A percentile compares a stretch with the other conserved stretches of the same genome.
Evolutionary conservation across 306 rosid species (phyloP).

Genomic region (Styphnolobium japonicum): DNA sequence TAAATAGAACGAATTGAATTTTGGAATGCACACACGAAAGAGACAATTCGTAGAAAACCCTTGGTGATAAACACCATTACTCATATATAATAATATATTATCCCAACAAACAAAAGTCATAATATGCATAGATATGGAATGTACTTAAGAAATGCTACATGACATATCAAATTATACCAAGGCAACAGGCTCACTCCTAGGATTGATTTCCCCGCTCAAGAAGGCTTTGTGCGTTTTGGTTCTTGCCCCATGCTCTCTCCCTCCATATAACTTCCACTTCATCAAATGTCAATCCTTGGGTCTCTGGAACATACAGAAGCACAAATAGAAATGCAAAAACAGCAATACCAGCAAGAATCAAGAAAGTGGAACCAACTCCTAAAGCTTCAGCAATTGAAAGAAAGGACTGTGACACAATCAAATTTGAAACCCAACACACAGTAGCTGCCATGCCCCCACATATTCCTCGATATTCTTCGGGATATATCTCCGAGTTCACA

Average conservation of each 20-base stretch:
- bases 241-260: slow-evolving; percentile 81
- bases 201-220: slow-evolving; percentile 50
- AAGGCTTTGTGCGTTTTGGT: slow-evolving; percentile 50
- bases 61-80: too few species aligned
- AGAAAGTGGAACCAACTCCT: slow-evolving; percentile 72
- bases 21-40: too few species aligned
- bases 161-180: neutral
- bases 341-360: slow-evolving; percentile 63
- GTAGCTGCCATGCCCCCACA: slow-evolving; percentile 96
- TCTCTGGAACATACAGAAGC: slow-evolving; percentile 66
- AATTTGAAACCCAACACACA: slow-evolving; percentile 84
- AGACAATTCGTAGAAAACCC: too few species aligned
- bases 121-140: slow-evolving; percentile 9
- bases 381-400: slow-evolving; percentile 62
- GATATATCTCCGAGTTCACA: slow-evolving; percentile 88
- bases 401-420: slow-evolving; percentile 77
- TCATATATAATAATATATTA: neutral
- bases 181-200: slow-evolving; percentile 21
- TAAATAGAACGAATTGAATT: too few species aligned
- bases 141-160: neutral
- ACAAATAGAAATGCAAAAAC: slow-evolving; percentile 72
- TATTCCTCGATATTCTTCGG: slow-evolving; percentile 80
- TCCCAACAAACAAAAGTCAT: neutral
- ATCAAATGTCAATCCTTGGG: slow-evolving; percentile 90
- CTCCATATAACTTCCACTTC: slow-evolving; percentile 89